Conservation (phyloP, 305 asterid genomes). For the Euphrasia arctica region DNA sequence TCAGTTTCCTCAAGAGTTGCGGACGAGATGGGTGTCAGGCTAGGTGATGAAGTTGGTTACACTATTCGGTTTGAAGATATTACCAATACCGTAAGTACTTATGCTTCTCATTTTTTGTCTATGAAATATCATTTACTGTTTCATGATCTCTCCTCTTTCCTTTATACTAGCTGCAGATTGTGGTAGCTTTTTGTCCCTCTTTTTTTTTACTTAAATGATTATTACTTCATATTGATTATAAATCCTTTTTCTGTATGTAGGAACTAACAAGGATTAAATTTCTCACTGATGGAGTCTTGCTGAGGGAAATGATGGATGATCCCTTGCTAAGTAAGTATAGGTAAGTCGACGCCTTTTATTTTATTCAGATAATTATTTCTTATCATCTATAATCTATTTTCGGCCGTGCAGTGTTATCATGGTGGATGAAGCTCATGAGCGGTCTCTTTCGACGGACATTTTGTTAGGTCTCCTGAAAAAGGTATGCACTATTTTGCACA, state of each 20-base stretch:
- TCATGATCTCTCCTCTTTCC: neutral
- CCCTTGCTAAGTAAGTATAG: slow-evolving; percentile 94
- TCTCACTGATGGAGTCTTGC: slow-evolving; percentile 91
- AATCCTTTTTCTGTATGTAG: slow-evolving; percentile 42
- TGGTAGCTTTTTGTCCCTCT: neutral
- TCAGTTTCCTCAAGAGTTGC: slow-evolving; percentile 84
- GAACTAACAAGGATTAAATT: slow-evolving; percentile 80
- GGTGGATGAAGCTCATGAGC: slow-evolving; percentile 99
- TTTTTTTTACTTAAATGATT: neutral
- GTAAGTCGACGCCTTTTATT: slow-evolving; percentile 32
- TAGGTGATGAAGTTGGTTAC: slow-evolving; percentile 96
- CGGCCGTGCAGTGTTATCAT: slow-evolving; percentile 69
- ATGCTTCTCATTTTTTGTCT: slow-evolving; percentile 17
- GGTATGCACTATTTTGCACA: slow-evolving; percentile 38
- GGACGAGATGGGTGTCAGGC: slow-evolving; percentile 88
- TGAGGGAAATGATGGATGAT: slow-evolving; percentile 99
- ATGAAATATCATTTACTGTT: slow-evolving; percentile 10
- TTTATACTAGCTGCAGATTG: slow-evolving; percentile 16
- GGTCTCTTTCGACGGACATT: slow-evolving; percentile 92
- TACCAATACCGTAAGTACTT: slow-evolving; percentile 58
- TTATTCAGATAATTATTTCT: neutral
- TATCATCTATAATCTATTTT: slow-evolving; percentile 23
- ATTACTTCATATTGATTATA: slow-evolving; percentile 7
- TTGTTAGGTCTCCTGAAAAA: slow-evolving; percentile 93
- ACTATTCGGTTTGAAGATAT: slow-evolving; percentile 94